Base-by-base conservation (phyloP, 2,329 filamentous ascomycete species). In the Sclerotiophoma versabilis region DNA sequence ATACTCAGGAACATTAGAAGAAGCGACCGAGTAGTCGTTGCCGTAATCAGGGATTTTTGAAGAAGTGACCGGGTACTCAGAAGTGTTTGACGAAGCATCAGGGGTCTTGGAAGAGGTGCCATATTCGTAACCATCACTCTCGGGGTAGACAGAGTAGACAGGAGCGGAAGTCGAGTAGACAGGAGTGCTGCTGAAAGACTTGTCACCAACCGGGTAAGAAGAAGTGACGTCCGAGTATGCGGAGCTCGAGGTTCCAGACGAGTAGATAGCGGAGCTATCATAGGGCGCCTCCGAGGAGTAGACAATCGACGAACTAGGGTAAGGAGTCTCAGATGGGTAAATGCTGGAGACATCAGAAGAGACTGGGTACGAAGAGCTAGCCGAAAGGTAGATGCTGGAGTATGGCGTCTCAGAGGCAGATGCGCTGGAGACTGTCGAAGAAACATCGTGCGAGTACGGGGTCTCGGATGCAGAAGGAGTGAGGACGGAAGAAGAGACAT, bases 121-220 rank as follows among this genome's bases (percentile, higher is more conserved):
- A 9, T 48, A 27, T n/a, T 7, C 20, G 25, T 54, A 44, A 14
- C 43, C 37, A 12, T 48, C 30, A 10, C 32, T 38, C 20, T 48
- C 43, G 7, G 50, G 50, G 20, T 54, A 54, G 8, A 45, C 45
- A 34, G 51, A 54, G 11, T 54, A 54, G 10, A 43, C 39, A 23
- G 49, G 49, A 20, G 22, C 45, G 15, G 50, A 39, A n/a, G 53
- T 49, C 5, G 57, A 50, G 25, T 54, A 57, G 39, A 51, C 48
- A 12, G 41, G 26, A 5, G 26, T 41, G 45, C 54, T 55, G 57
- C 54, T 41, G 17, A 43, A 36, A 15, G 37, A 43, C n/a, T 32
- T 37, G 30, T 22, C 29, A 12, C 26, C 34, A 14, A 29, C 32
- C 3, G 52, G 41, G 41, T 44, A 46, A 1, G 41, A 47, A 15